Conservation (phyloP, 371 early-diverging fungal genomes). For the Mucor lusitanicus region DNA sequence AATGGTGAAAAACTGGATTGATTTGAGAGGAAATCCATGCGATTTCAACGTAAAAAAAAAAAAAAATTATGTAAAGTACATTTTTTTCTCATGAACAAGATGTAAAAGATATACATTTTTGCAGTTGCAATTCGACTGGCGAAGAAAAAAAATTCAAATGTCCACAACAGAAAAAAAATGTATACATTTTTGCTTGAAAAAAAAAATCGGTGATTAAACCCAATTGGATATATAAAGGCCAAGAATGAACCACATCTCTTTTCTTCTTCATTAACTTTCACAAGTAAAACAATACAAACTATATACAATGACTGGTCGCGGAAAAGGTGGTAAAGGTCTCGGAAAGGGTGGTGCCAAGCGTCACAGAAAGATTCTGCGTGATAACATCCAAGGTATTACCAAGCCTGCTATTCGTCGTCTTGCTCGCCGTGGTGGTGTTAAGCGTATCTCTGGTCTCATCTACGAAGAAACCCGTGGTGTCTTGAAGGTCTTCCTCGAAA, state of each 20-base stretch:
- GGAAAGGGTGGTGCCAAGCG: conserved; percentile 99
- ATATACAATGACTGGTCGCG: conserved; percentile 86
- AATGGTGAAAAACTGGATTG: neutral
- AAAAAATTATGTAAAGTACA: neutral
- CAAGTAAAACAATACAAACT: conserved; percentile 3
- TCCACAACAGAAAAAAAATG: neutral
- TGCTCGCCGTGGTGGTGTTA: conserved; percentile 99
- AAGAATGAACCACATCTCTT: neutral
- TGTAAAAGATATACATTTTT: neutral
- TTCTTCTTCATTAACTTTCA: conserved; percentile 18
- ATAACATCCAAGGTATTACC: conserved; percentile 99
- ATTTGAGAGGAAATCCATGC: neutral
- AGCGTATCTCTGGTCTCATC: conserved; percentile 99
- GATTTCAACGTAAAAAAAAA: too few species aligned
- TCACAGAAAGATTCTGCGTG: conserved; percentile 99
- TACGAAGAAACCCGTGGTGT: conserved; percentile 99
- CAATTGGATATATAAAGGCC: conserved; percentile 7
- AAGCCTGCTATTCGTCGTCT: conserved; percentile 99
- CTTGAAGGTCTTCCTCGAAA: conserved; percentile 97
- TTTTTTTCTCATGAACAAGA: neutral
- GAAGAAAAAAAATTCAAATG: neutral
- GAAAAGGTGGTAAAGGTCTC: conserved; percentile 98
- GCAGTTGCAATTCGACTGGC: neutral
- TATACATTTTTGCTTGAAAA: neutral
- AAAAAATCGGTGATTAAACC: conserved; percentile 11